Conservation (phyloP, 2,329 filamentous ascomycete genomes). For the Pseudogymnoascus sp. region DNA sequence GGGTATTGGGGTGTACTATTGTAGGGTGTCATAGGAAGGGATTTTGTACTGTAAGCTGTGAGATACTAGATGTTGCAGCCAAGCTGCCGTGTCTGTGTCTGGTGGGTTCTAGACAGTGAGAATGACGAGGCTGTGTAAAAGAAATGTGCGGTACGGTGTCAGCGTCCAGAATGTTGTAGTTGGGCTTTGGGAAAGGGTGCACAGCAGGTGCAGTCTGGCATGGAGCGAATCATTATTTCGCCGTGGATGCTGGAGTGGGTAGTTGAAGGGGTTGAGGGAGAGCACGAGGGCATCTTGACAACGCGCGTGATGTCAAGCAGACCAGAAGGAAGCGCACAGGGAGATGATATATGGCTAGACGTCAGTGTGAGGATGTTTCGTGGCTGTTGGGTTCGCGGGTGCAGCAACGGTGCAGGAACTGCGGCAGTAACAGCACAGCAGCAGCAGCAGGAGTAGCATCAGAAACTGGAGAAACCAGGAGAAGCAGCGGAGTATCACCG, state of each 20-base stretch:
- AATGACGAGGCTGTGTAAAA: background rate
- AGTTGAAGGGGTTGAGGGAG: background rate
- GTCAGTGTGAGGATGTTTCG: background rate
- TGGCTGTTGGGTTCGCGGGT: background rate
- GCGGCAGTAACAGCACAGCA: background rate
- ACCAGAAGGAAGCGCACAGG: background rate
- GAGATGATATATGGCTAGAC: background rate
- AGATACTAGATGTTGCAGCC: no score
- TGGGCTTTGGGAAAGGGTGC: background rate
- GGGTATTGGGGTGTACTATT: background rate
- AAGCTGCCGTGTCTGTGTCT: background rate
- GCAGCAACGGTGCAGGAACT: background rate
- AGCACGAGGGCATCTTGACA: background rate
- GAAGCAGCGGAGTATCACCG: background rate
- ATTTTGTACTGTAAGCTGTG: background rate
- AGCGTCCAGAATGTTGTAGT: constrained; percentile 1
- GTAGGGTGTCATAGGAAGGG: background rate
- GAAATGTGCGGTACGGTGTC: background rate
- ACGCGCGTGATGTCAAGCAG: background rate
- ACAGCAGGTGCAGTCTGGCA: background rate
- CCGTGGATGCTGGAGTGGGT: background rate
- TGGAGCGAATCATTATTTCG: constrained; percentile 5
- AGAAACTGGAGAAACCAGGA: no score
- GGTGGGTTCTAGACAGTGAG: background rate
- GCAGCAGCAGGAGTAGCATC: background rate